Base-by-base conservation (phyloP, 2,329 filamentous ascomycete genomes). In the Hypoxylon sp. region DNA sequence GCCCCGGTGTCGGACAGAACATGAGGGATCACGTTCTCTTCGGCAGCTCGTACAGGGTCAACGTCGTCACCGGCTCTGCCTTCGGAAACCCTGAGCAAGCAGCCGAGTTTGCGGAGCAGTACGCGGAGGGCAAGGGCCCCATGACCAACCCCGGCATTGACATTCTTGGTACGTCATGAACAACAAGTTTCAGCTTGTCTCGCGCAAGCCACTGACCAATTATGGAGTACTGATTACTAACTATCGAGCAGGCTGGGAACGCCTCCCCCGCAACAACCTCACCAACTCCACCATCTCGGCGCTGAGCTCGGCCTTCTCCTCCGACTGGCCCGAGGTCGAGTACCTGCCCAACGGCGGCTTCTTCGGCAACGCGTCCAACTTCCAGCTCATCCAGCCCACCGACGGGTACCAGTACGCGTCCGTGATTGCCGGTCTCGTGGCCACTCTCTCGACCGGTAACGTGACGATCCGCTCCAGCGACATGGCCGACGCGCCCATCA, bases 1-100 rank as follows among this genome's bases (percentile, higher is more conserved):
- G 86, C 0, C 86, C 86, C 0, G 88, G 87, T 47, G 87, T 91
- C 6, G 88, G 88, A 13, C 83, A 81, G 21, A 89, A 89, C 75
- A 79, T 91, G 7, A 82, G 87, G 75, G 87, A 91, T 74, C 85
- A 84, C 39, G 63, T 75, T 53, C 64, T 76, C 39, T 75, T 79
- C 52, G 74, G 75, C 35, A 72, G 76, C 53, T 72, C 63, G 7
- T 62, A 67, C 32, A 21, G 61, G 19, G 66, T 68, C 1, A 58
- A 68, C 17, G 19, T 65, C 39, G 44, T 35, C 8, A 66, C 63
- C 10, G 42, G 29, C 24, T 54, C 62, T 19, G 15, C 55, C 6
- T 55, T 65, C 29, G 55, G 55, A 19, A 27, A 66, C 21, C 63
- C 63, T 6, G 44, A 13, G n/a, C 44, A 19, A 32, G 46, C 24